Conservation (phyloP, 2,329 filamentous ascomycete species). For the Fusarium illudens region DNA sequence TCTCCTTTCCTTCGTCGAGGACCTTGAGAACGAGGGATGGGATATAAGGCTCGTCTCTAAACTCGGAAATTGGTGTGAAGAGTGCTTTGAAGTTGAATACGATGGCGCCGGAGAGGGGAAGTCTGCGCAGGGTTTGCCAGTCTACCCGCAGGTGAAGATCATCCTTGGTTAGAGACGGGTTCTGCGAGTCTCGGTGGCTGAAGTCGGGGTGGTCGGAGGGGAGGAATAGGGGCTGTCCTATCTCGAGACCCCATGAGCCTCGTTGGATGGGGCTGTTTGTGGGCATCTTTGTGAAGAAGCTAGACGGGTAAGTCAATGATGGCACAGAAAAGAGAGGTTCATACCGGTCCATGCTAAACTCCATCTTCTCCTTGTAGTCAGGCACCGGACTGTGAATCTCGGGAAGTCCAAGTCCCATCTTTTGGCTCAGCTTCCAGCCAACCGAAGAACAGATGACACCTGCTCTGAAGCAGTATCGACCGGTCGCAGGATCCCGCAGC, state of each 20-base stretch:
- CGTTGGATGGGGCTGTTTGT: constrained; percentile 80
- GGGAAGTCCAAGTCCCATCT: constrained; percentile 75
- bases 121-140: constrained; percentile 84
- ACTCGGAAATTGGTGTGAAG: constrained; percentile 77
- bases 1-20: constrained; percentile 66
- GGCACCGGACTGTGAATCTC: constrained; percentile 80
- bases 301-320: constrained; percentile 41
- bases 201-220: constrained; percentile 73
- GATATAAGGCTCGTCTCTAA: constrained; percentile 76
- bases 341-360: constrained; percentile 84
- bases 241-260: constrained; percentile 84
- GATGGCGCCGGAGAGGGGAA: constrained; percentile 78
- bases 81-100: constrained; percentile 91
- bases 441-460: constrained; percentile 81
- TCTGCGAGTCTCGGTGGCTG: constrained; percentile 65
- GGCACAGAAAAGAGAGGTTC: constrained; percentile 22
- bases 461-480: constrained; percentile 77
- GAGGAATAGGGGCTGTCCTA: constrained; percentile 78
- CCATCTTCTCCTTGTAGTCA: constrained; percentile 88
- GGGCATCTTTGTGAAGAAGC: constrained; percentile 83
- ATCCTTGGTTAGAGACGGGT: constrained; percentile 61
- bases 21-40: constrained; percentile 75
- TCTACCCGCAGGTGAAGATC: constrained; percentile 79
- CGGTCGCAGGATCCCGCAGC: constrained; percentile 74
- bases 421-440: constrained; percentile 80